Evolutionary conservation across 805 yeast species (phyloP).

Genomic region (Sungouiozyma intestinalis): DNA sequence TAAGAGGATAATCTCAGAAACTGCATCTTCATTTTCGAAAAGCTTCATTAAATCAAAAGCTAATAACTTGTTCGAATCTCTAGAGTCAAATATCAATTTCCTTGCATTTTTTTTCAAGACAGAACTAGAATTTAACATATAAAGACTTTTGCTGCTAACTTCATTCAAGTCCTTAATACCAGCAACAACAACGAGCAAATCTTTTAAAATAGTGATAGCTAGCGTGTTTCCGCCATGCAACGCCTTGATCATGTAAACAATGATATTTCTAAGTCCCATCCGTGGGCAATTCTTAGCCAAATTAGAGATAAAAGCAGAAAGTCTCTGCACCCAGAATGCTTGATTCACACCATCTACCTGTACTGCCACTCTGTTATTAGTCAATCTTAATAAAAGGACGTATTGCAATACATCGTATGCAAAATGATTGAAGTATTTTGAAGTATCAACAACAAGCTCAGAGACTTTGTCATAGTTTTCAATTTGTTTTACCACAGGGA

Average conservation of each 20-base stretch:
- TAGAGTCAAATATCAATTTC: conserved; percentile 39
- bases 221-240: conserved; percentile 50
- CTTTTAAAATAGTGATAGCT: conserved; percentile 55
- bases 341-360: conserved; percentile 76
- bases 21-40: conserved; percentile 34
- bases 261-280: conserved; percentile 54
- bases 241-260: conserved; percentile 50
- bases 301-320: conserved; percentile 70
- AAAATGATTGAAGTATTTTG: conserved; percentile 59
- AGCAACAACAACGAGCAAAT: conserved; percentile 60
- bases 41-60: conserved; percentile 41
- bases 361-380: conserved; percentile 53
- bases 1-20: conserved; percentile 58
- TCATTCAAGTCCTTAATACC: conserved; percentile 67
- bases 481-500: conserved; percentile 64
- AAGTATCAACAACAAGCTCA: conserved; percentile 66
- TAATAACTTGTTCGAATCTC: conserved; percentile 38
- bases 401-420: conserved; percentile 82
- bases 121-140: conserved; percentile 53
- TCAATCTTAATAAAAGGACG: conserved; percentile 59
- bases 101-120: conserved; percentile 47
- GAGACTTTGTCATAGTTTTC: conserved; percentile 88
- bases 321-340: conserved; percentile 75
- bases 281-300: conserved; percentile 42
- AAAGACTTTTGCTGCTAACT: conserved; percentile 53